Conservation (phyloP, 108 stramenopile genomes). For the Ochromonas danica region DNA sequence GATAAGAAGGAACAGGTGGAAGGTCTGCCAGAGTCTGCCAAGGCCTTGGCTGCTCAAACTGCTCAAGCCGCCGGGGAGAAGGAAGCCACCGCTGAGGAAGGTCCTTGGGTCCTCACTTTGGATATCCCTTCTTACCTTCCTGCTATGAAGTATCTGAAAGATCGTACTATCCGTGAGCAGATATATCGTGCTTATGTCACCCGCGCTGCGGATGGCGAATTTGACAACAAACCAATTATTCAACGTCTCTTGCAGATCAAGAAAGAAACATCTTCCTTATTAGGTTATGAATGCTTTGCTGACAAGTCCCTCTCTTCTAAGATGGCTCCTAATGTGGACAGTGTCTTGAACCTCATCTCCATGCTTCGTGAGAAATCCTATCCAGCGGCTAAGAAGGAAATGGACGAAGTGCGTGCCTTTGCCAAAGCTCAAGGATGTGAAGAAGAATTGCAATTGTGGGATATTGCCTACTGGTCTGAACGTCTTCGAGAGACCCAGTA, state of each 20-base stretch:
- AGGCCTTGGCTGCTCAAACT: constrained; percentile 76
- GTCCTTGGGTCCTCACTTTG: constrained; percentile 88
- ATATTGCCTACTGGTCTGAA: constrained; percentile 84
- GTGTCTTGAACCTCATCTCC: constrained; percentile 78
- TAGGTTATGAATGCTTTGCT: constrained; percentile 87
- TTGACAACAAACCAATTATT: constrained; percentile 86
- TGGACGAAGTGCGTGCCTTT: constrained; percentile 67
- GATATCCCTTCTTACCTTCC: constrained; percentile 90
- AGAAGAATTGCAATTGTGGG: constrained; percentile 66
- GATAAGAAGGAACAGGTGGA: constrained; percentile 68
- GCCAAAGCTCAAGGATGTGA: not conserved
- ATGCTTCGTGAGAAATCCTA: constrained; percentile 83
- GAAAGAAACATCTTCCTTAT: constrained; percentile 71
- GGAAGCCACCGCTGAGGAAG: constrained; percentile 67
- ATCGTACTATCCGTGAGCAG: constrained; percentile 77
- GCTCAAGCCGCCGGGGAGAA: constrained; percentile 63
- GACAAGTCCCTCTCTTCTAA: constrained; percentile 76
- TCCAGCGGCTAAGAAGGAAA: constrained; percentile 82
- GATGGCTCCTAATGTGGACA: constrained; percentile 84
- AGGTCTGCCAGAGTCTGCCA: constrained; percentile 84
- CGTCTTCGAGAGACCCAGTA: constrained; percentile 92
- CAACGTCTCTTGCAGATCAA: constrained; percentile 78
- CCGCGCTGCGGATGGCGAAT: constrained; percentile 67
- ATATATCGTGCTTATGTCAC: constrained; percentile 82
- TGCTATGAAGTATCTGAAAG: constrained; percentile 80